Evolutionary conservation across 129 eudicot genomes (phyloP), one percentile per base, ranked within the genome.

Genomic region (Arctium lappa): DNA sequence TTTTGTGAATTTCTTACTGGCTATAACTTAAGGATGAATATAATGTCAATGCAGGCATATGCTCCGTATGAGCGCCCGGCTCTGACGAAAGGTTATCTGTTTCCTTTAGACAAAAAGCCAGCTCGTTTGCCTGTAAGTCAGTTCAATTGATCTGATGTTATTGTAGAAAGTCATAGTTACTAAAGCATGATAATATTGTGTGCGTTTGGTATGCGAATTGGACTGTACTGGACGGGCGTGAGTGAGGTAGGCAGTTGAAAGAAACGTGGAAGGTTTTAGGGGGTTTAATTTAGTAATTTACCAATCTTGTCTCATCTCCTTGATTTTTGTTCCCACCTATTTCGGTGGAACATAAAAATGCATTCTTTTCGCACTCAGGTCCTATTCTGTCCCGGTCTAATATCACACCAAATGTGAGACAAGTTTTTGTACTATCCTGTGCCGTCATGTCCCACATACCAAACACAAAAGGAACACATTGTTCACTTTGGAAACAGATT

Each of bases 31-130:
- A 40, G 44, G 72, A 72, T 75, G 80, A 0, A 8, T 60, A 13
- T 86, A 18, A 16, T 77, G 27, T 63, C 72, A 15, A 79, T 81
- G 86, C 92, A 95, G 98, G 95, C 99, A 1, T 82, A 83, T 85
- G 99, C 98, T 79, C 99, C 99, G 0, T 95, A 95, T 72, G 99
- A 95, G 83, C 94, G 99, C 22, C 99, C 99, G 5, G 99, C 99
- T 65, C 78, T 95, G 80, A 95, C 99, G 9, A 95, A 95, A 90
- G 99, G 87, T 42, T 95, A 95, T 82, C 84, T 95, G 81, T 93
- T 90, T 80, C 98, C 99, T 29, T 44, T 72, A 78, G 98, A 95
- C 77, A 95, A 95, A 76, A 93, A 93, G 83, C 99, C 99, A 40
- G 95, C 99, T 74, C 98, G 99, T 69, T 77, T 95, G 72, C 99